A percentile compares a stretch with the other conserved stretches of the same genome.
Conservation (phyloP, 2,329 filamentous ascomycete genomes). For the Botrytis pseudocinerea region DNA sequence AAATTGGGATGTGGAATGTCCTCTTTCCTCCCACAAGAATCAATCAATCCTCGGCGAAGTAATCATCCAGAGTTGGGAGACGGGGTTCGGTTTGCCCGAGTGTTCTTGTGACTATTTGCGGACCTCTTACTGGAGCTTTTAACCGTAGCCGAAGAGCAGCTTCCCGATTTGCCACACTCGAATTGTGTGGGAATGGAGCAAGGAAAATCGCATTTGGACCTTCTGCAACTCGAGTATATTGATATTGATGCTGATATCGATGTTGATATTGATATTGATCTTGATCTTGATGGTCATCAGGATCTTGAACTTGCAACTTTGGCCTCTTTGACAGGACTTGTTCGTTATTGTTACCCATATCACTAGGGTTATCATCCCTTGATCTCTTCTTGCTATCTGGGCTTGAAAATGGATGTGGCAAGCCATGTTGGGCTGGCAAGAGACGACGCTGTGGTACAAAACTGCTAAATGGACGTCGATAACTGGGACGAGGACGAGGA, state of each 20-base stretch:
- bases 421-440: not conserved
- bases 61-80: slow-evolving; percentile 3
- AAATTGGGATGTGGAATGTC: not conserved
- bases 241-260: not conserved
- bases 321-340: not conserved
- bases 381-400: not conserved
- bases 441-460: not conserved
- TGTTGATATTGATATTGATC: too few relatives aligned
- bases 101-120: not conserved
- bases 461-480: not conserved
- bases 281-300: not conserved
- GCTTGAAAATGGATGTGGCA: not conserved
- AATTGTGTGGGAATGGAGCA: not conserved
- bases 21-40: not conserved
- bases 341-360: not conserved
- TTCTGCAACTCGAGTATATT: not conserved
- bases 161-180: too few relatives aligned
- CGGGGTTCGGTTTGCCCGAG: not conserved
- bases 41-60: not conserved
- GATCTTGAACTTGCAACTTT: not conserved
- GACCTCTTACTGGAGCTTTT: not conserved
- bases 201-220: not conserved
- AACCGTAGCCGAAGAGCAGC: not conserved
- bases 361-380: not conserved
- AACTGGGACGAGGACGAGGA: not conserved